Percentiles rank a stretch among this genome's conserved stretches.
These are phyloP conservation scores for Crithidia brevicula DNA, from an alignment of 208 protist genomes.

Conservation along the genomic window DNA sequence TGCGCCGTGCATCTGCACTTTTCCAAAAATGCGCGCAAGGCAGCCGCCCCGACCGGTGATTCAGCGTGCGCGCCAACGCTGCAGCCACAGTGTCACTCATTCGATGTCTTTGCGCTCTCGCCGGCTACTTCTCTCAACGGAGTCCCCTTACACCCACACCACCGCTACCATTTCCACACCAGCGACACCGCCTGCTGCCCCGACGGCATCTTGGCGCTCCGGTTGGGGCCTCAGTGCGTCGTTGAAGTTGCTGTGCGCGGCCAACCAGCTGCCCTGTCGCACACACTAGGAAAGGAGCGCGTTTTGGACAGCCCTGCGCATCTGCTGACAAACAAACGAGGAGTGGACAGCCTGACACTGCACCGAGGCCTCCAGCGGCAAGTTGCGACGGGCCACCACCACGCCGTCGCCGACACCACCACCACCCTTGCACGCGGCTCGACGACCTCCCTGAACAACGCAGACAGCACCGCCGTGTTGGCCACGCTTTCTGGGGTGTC, in stretches of 20 bases:
- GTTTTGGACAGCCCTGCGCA: neutral
- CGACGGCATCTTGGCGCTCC: constrained; percentile 12
- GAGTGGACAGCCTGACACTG: no score
- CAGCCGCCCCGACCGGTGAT: no score
- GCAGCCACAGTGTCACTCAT: constrained; percentile 21
- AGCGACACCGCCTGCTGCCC: constrained; percentile 1
- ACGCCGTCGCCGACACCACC: neutral
- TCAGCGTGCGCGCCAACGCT: no score
- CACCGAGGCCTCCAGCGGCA: constrained; percentile 7
- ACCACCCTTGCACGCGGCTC: neutral
- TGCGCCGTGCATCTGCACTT: constrained; percentile 28
- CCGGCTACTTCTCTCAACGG: constrained; percentile 24
- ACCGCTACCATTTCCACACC: constrained; percentile 42
- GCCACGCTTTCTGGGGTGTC: constrained; percentile 27
- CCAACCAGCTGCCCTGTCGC: neutral
- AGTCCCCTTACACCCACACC: constrained; percentile 42
- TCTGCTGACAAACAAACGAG: no score
- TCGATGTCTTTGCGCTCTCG: constrained; percentile 24
- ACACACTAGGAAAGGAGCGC: neutral
- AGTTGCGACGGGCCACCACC: neutral
- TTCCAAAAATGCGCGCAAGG: neutral
- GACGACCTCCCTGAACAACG: constrained; percentile 12
- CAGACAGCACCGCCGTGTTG: constrained; percentile 31
- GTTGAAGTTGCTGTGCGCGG: constrained; percentile 25
- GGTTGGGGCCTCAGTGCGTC: constrained; percentile 23